Conservation (phyloP, 192 early-diverging fungal species). For the Cetraspora pellucida region DNA sequence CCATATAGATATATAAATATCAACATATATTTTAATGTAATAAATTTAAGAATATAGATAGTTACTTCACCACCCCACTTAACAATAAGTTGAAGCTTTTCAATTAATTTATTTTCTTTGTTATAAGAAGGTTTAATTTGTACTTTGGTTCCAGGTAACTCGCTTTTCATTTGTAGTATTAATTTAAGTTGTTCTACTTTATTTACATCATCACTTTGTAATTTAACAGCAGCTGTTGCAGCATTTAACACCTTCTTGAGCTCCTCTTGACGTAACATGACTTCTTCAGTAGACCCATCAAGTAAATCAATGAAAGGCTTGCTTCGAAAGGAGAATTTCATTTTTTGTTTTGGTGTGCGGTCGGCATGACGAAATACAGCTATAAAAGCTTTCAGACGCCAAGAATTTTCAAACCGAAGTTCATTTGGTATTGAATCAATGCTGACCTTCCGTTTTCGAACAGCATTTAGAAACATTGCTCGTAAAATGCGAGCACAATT, state of each 20-base stretch:
- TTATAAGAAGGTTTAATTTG: constrained; percentile 82
- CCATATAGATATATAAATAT: constrained; percentile 2
- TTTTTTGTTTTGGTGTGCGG: constrained; percentile 96
- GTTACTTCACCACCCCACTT: constrained; percentile 92
- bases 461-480: constrained; percentile 74
- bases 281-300: constrained; percentile 68
- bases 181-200: constrained; percentile 68
- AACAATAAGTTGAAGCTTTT: constrained; percentile 87
- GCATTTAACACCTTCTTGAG: constrained; percentile 68
- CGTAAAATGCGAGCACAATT: constrained; percentile 77
- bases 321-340: constrained; percentile 82
- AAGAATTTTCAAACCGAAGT: constrained; percentile 75
- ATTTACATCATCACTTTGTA: constrained; percentile 54
- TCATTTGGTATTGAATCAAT: constrained; percentile 54
- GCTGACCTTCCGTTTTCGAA: constrained; percentile 58
- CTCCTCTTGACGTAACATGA: constrained; percentile 77
- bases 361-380: constrained; percentile 94
- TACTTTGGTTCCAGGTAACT: constrained; percentile 87
- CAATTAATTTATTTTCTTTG: constrained; percentile 56
- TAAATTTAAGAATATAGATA: not conserved
- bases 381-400: constrained; percentile 92
- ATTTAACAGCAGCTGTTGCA: constrained; percentile 54
- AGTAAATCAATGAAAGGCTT: constrained; percentile 74
- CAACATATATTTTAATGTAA: not conserved
- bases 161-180: constrained; percentile 79